A percentile compares a stretch with the other conserved stretches of the same genome.
Conservation (phyloP, 306 rosid genomes). For the Acacia melanoxylon region DNA sequence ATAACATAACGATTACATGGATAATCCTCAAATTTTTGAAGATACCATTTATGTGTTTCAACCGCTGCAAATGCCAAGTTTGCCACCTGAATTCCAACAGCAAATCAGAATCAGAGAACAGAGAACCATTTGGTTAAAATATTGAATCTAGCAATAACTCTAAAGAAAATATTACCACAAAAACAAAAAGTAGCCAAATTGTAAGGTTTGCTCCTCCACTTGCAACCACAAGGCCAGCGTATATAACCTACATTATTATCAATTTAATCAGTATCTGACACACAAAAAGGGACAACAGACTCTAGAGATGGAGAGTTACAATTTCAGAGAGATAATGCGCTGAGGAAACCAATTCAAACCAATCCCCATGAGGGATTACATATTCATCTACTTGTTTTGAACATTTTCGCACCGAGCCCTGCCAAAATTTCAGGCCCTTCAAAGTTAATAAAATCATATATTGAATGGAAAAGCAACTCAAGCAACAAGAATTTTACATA, state of each 20-base stretch:
- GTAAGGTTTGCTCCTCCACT: constrained; percentile 81
- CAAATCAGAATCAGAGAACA: constrained; percentile 13
- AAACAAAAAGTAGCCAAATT: constrained; percentile 73
- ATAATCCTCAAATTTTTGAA: constrained; percentile 70
- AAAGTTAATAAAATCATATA: neutral
- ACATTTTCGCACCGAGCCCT: constrained; percentile 76
- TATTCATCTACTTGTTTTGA: constrained; percentile 58
- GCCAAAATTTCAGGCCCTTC: constrained; percentile 26
- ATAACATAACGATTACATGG: constrained; percentile 59
- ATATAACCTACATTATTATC: constrained; percentile 62
- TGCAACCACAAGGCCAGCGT: constrained; percentile 73
- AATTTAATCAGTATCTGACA: constrained; percentile 18
- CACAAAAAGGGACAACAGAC: neutral
- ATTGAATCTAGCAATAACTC: constrained; percentile 5
- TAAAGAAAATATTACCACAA: constrained; percentile 62
- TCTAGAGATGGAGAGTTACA: constrained; percentile 47
- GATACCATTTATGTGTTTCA: constrained; percentile 88
- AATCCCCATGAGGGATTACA: constrained; percentile 79
- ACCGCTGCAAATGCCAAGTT: constrained; percentile 73
- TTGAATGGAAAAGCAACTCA: neutral
- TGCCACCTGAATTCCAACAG: constrained; percentile 54
- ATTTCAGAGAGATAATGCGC: constrained; percentile 93
- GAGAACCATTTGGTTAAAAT: neutral
- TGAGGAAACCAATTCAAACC: constrained; percentile 83
- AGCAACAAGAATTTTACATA: neutral